Base-by-base conservation (phyloP, 345 rosid genomes). In the Litchi chinensis region DNA sequence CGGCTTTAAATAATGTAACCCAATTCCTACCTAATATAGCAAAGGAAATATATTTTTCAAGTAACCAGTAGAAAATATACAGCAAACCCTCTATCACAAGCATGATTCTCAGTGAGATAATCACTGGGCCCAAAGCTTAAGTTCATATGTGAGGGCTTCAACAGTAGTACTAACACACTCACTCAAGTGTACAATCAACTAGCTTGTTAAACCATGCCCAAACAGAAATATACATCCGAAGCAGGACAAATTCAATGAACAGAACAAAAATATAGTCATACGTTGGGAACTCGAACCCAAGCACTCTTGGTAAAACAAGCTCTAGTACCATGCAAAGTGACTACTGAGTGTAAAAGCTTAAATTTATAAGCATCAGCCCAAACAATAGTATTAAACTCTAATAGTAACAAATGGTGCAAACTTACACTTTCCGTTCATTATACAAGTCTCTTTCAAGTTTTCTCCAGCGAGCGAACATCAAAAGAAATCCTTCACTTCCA, bases 381-480 rank as follows among this genome's bases (percentile, higher is more conserved):
- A 50, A 50, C 57, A 52, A 52, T 0, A 52, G 57, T 52, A 52
- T 16, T 52, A 15, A 52, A 52, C 8, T 52, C 6, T 41, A 26
- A 74, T 19, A 77, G 76, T 10, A 43, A 81, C 57, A 64, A 77
- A 77, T 65, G 62, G 39, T 48, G 72, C 41, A 28, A 66, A 83
- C 95, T 86, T 88, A 96, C 98, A 79, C 94, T 90, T 89, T 97
- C 65, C 99, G 95, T 85, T 94, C 99, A 79, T 90, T 97, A 82
- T 94, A 97, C 86, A 97, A 89, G 78, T 95, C 99, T 79, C 97
- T 94, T 87, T 94, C 97, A 73, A 94, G 96, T 91, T 97, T 97
- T 85, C 88, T 94, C 99, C 99, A 94, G 62, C 99, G 97, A 80
- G 98, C 98, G 91, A 77, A 94, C 99, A 97, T 97, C 89, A 97